Percentiles rank a stretch among this genome's conserved stretches.
phyloP scores from a whole-genome alignment of 495 filamentous ascomycete genomes.

The Trichoderma reesei region DNA sequence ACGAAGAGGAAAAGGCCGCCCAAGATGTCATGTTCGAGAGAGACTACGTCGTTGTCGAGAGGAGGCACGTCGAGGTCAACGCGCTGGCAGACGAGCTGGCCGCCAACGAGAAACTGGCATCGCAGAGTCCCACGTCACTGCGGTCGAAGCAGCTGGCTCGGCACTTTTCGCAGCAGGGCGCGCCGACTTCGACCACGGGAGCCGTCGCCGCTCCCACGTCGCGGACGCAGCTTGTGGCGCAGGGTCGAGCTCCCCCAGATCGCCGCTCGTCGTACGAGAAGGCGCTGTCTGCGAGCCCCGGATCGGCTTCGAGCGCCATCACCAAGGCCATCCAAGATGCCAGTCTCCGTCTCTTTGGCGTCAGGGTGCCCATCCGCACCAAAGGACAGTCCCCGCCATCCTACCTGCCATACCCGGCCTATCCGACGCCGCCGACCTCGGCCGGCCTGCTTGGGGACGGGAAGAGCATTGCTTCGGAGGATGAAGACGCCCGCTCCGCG shows the following conservation, averaged over 20 bases:
- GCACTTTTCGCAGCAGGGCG: conserved; percentile 55
- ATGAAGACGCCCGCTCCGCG: conserved; percentile 73
- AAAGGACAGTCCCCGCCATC: conserved; percentile 68
- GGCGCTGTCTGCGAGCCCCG: conserved; percentile 63
- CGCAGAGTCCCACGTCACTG: conserved; percentile 38
- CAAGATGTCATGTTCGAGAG: conserved; percentile 84
- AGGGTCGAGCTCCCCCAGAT: conserved; percentile 51
- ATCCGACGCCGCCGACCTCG: conserved; percentile 54
- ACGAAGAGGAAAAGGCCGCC: conserved; percentile 60
- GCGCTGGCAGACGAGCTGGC: conserved; percentile 93
- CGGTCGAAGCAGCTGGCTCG: conserved; percentile 38
- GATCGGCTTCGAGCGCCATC: conserved; percentile 76
- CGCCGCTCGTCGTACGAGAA: conserved; percentile 73
- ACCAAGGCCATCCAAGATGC: conserved; percentile 93
- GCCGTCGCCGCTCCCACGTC: conserved; percentile 45
- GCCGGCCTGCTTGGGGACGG: conserved; percentile 56
- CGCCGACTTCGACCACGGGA: conserved; percentile 47
- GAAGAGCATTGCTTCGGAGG: conserved; percentile 47
- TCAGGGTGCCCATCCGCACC: conserved; percentile 56
- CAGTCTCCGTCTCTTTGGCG: conserved; percentile 70
- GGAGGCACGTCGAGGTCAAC: conserved; percentile 89
- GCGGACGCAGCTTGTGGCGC: conserved; percentile 59
- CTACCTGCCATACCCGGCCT: conserved; percentile 76
- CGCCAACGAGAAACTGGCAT: conserved; percentile 37
- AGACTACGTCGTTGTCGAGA: conserved; percentile 94